Conservation (phyloP, 192 early-diverging fungal species). For the Mortierella alpina region DNA sequence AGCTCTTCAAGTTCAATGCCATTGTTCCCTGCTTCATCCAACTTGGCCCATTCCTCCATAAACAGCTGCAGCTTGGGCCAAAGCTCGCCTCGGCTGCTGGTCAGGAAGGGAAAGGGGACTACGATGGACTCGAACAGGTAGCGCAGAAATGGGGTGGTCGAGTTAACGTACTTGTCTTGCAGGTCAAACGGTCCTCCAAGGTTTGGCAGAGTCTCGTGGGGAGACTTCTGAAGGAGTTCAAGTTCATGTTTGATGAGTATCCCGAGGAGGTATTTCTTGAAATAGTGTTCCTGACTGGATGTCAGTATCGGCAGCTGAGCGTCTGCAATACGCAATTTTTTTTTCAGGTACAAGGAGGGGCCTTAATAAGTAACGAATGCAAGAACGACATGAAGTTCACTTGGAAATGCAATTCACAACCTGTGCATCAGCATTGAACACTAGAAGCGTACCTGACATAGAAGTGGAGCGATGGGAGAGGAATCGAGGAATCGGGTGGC, state of each 20-base stretch:
- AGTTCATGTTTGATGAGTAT: slow-evolving; percentile 60
- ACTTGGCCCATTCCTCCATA: slow-evolving; percentile 58
- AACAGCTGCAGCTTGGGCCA: slow-evolving; percentile 63
- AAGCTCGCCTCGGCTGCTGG: slow-evolving; percentile 44
- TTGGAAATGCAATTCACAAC: neutral
- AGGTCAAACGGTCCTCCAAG: slow-evolving; percentile 37
- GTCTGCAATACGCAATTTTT: neutral
- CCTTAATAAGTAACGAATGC: neutral
- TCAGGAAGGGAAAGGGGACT: slow-evolving; percentile 62
- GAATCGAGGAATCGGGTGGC: neutral
- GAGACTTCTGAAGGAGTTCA: slow-evolving; percentile 36
- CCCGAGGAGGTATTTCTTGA: slow-evolving; percentile 64
- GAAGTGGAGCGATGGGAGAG: neutral
- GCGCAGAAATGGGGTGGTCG: slow-evolving; percentile 56
- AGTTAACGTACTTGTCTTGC: slow-evolving; percentile 23
- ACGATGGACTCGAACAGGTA: slow-evolving; percentile 59
- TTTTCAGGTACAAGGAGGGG: neutral
- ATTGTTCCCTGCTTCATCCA: slow-evolving; percentile 39
- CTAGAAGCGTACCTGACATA: neutral
- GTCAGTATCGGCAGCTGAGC: slow-evolving; percentile 19
- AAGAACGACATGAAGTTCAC: neutral
- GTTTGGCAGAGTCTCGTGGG: slow-evolving; percentile 25
- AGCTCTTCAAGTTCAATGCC: slow-evolving; percentile 44
- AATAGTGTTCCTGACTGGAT: slow-evolving; percentile 60
- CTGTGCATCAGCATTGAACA: neutral